Evolutionary conservation across 805 yeast genomes (phyloP), one percentile per base, ranked within the genome.

Genomic region (Kodamaea neixiangensis): DNA sequence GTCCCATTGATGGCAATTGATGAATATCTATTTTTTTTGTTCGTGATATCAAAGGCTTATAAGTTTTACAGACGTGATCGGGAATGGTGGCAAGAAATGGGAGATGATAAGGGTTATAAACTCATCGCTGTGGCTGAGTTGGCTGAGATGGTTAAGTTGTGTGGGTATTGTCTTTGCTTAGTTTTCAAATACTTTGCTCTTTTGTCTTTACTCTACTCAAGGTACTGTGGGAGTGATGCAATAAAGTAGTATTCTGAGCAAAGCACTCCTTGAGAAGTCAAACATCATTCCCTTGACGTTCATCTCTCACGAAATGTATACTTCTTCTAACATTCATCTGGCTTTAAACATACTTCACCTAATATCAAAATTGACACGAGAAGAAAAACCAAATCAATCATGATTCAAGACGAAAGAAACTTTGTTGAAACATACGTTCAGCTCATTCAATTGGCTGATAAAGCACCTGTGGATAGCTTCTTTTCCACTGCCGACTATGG

Each of bases 401-500:
- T 43, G 46, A 42, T 50, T 38, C 25, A 40, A 29, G 46, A 39
- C 14, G 82, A 80, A 54, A 58, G 62, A 29, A 80, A 74, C 34
- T 83, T 83, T 62, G 77, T 76, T 18, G 61, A 65, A 42, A 80
- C 78, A 44, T 80, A 78, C 56, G 61, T 80, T 38, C 76, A 78
- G 51, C 69, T 82, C 52, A 72, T 82, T 11, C 63, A 69, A 18
- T 67, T 81, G 49, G 73, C 78, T 5, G 63, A 71, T n/a, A 72
- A 68, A 38, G 67, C 72, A 0, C 58, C 72, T 0, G 47, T 68
- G 0, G 68, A 65, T 38, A 40, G 54, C n/a, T 73, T 71, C 62
- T 62, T 66, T 54, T 56, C 66, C 44, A 61, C 75, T 4, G 57
- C 63, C 3, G 68, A 71, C 17, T 66, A 69, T 48, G 47, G 51